These are phyloP conservation scores for Aspergillus nanangensis DNA, from an alignment of 495 filamentous ascomycete genomes.

Conservation along the genomic window DNA sequence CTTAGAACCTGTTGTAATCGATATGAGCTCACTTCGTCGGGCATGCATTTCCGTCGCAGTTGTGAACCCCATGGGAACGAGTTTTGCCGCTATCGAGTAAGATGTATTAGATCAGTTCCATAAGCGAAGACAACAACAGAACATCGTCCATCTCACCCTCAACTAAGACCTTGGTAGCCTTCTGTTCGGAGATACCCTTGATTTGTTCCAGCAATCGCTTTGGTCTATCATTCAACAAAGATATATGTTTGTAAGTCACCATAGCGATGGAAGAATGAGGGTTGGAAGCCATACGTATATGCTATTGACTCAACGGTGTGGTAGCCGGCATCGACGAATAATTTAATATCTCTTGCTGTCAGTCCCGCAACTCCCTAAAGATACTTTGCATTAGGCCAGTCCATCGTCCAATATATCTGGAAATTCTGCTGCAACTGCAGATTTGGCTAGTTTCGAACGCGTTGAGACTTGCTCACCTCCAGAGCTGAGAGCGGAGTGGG, in stretches of 20 bases:
- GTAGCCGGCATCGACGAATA: constrained; percentile 86
- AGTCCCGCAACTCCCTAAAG: constrained; percentile 74
- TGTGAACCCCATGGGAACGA: constrained; percentile 98
- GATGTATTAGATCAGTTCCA: not conserved
- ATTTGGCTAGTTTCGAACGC: too few relatives aligned
- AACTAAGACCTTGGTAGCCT: constrained; percentile 86
- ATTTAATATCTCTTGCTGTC: constrained; percentile 89
- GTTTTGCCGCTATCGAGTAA: constrained; percentile 66
- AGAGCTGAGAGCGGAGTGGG: constrained; percentile 84
- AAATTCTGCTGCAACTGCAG: too few relatives aligned
- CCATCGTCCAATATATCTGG: not conserved
- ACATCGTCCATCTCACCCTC: constrained; percentile 71
- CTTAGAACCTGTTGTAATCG: constrained; percentile 95
- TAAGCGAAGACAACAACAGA: too few relatives aligned
- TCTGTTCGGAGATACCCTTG: constrained; percentile 95
- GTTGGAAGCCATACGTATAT: constrained; percentile 61
- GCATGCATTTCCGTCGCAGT: constrained; percentile 99
- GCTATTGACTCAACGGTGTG: constrained; percentile 94
- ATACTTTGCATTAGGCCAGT: constrained; percentile 8
- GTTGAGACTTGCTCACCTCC: constrained; percentile 79
- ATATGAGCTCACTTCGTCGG: constrained; percentile 91
- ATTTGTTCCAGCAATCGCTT: constrained; percentile 83
- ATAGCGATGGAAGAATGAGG: not conserved
- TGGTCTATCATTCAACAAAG: constrained; percentile 45
- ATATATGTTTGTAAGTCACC: constrained; percentile 4